Evolutionary conservation across 441 rosid species (phyloP).

Genomic region (Euphorbia corollata): DNA sequence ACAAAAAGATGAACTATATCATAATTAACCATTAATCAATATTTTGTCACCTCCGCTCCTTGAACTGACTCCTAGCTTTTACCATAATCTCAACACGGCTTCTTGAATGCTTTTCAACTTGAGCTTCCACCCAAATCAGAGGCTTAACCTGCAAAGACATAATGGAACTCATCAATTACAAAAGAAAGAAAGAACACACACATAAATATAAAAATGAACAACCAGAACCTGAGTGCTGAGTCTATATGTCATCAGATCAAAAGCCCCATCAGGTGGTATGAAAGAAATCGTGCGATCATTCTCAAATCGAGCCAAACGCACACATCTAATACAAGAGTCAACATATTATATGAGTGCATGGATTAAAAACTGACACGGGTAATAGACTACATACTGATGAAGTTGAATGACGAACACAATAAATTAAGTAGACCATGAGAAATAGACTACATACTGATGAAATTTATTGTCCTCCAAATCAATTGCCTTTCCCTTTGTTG

Average conservation of each 20-base stretch:
- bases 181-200: not conserved
- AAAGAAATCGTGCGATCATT: slow-evolving; percentile 90
- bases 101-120: slow-evolving; percentile 94
- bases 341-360: not conserved
- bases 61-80: slow-evolving; percentile 96
- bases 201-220: slow-evolving; percentile 6
- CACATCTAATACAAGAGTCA: slow-evolving; percentile 51
- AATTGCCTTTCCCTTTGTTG: slow-evolving; percentile 94
- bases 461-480: slow-evolving; percentile 96
- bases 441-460: slow-evolving; percentile 63
- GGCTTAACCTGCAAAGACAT: slow-evolving; percentile 68
- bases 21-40: not conserved
- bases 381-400: slow-evolving; percentile 62
- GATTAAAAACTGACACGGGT: slow-evolving; percentile 12
- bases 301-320: slow-evolving; percentile 87
- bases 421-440: slow-evolving; percentile 18
- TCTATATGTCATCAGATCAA: slow-evolving; percentile 93
- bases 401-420: slow-evolving; percentile 46
- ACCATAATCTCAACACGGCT: slow-evolving; percentile 91
- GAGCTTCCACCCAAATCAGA: slow-evolving; percentile 98
- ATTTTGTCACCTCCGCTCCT: slow-evolving; percentile 75
- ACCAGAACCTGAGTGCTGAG: slow-evolving; percentile 74
- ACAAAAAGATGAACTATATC: slow-evolving; percentile 10
- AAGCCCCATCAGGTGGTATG: slow-evolving; percentile 95
- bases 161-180: slow-evolving; percentile 14